These are phyloP conservation scores for Lanmaoa pseudosensibilis DNA, from an alignment of 768 basidiomycete species.

Conservation along the genomic window DNA sequence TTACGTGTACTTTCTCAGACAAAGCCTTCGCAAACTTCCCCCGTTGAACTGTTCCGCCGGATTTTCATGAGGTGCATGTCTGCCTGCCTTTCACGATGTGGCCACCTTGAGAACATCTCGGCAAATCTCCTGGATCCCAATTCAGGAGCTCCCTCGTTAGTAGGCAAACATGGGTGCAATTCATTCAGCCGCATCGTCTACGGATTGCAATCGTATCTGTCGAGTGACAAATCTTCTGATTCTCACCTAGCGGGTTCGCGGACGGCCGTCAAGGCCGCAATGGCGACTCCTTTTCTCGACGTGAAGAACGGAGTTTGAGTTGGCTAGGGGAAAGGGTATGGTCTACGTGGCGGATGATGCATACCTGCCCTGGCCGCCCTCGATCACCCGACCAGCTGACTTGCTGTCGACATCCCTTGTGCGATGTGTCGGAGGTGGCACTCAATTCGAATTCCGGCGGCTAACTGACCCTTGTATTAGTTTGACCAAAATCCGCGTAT, in stretches of 20 bases:
- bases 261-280: constrained; percentile 6
- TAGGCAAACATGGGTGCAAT: not conserved
- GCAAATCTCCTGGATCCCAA: constrained; percentile 20
- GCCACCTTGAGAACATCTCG: constrained; percentile 27
- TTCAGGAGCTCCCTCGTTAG: constrained; percentile 3
- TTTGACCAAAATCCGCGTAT: constrained; percentile 2
- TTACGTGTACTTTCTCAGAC: constrained; percentile 4
- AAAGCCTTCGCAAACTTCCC: constrained; percentile 6
- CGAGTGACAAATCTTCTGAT: constrained; percentile 12
- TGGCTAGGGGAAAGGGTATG: not conserved
- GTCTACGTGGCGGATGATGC: constrained; percentile 1
- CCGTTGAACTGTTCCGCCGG: constrained; percentile 21
- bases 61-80: constrained; percentile 20
- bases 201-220: not conserved
- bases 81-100: constrained; percentile 12
- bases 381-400: not conserved
- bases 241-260: constrained; percentile 16
- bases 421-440: not conserved
- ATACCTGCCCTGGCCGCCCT: not conserved
- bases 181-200: not conserved
- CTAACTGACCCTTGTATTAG: constrained; percentile 7
- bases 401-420: not conserved
- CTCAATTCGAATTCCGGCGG: not conserved
- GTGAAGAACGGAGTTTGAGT: not conserved
- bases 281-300: constrained; percentile 13